Evolutionary conservation across 2,329 filamentous ascomycete genomes (phyloP).

Genomic region (Hysterium pulicare): DNA sequence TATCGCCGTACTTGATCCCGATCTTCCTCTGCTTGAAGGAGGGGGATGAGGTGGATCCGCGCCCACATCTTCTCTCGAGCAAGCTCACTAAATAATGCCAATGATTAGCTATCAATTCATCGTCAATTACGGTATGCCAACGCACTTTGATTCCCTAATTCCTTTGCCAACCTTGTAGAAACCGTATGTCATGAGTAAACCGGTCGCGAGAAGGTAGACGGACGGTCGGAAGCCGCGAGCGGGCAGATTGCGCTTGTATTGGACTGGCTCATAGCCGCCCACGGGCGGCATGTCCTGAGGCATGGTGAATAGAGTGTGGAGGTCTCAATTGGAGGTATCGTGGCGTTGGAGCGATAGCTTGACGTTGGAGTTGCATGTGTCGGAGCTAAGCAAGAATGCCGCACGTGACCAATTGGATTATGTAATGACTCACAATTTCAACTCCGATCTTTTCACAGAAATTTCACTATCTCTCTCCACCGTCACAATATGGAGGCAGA

Average conservation of each 20-base stretch:
- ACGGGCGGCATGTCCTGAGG: slow-evolving; percentile 94
- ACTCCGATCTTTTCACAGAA: slow-evolving; percentile 5
- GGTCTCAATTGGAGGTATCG: slow-evolving; percentile 24
- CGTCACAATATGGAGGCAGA: slow-evolving; percentile 51
- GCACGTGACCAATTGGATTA: slow-evolving; percentile 9
- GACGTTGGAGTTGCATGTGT: slow-evolving; percentile 12
- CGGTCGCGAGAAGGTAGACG: slow-evolving; percentile 72
- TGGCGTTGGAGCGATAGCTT: not conserved
- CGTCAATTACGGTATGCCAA: slow-evolving; percentile 3
- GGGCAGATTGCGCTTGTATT: slow-evolving; percentile 97
- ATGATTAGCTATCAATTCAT: slow-evolving; percentile 14
- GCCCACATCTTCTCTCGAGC: slow-evolving; percentile 98
- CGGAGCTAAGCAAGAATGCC: slow-evolving; percentile 26
- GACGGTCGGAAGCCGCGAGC: slow-evolving; percentile 84
- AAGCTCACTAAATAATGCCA: slow-evolving; percentile 68
- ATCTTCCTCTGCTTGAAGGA: slow-evolving; percentile 95
- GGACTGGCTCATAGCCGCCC: slow-evolving; percentile 93
- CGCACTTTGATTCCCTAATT: slow-evolving; percentile 87
- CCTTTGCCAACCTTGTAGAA: slow-evolving; percentile 84
- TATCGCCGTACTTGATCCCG: slow-evolving; percentile 87
- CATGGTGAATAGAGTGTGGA: slow-evolving; percentile 58
- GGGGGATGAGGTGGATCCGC: slow-evolving; percentile 87
- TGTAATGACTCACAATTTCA: slow-evolving; percentile 10
- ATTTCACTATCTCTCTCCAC: not conserved
- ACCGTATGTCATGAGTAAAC: slow-evolving; percentile 78